Evolutionary conservation across 2,329 filamentous ascomycete species (phyloP), one percentile per base, ranked within the genome.

Genomic region (Verticillium alfalfae): DNA sequence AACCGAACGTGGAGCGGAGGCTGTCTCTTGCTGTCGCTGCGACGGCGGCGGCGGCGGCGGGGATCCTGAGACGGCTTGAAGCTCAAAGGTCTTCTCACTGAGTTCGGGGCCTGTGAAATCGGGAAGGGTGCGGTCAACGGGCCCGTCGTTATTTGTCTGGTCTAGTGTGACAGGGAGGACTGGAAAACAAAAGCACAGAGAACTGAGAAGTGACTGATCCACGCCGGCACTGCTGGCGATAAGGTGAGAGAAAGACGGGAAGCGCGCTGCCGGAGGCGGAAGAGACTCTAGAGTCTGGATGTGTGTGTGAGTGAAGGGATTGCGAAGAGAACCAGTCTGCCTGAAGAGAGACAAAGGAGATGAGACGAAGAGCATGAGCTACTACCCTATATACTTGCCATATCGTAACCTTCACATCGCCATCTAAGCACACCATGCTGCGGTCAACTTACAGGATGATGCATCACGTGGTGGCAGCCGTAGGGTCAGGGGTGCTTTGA

Each of bases 151-250:
- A 58, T 62, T 65, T 66, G 66, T 63, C 55, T 60, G 59, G 59
- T 64, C 34, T 59, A 57, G 64, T 55, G 62, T 60, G 52, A 61
- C 55, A 57, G 66, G 68, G 62, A 70, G 64, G 61, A 64, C 63
- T 41, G 66, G 65, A 49, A 68, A 64, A 52, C 60, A 54, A 61
- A 66, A 68, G 55, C 66, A 64, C 15, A 62, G 62, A 31, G 66
- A 64, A 18, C 64, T 37, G 34, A 54, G 34, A 59, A 65, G 56
- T 64, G 65, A 41, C 63, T 61, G 49, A 64, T 66, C 64, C 63
- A 64, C 62, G 36, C 60, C 60, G 60, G 59, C 58, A 52, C 37
- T 38, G 52, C 55, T 39, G 56, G 57, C 61, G 56, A 38, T 54
- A 58, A 60, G 60, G 7, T 36, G 37, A 8, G 38, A 52, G 31